Conservation (phyloP, 2,329 filamentous ascomycete genomes). For the Cercospora berteroae region DNA sequence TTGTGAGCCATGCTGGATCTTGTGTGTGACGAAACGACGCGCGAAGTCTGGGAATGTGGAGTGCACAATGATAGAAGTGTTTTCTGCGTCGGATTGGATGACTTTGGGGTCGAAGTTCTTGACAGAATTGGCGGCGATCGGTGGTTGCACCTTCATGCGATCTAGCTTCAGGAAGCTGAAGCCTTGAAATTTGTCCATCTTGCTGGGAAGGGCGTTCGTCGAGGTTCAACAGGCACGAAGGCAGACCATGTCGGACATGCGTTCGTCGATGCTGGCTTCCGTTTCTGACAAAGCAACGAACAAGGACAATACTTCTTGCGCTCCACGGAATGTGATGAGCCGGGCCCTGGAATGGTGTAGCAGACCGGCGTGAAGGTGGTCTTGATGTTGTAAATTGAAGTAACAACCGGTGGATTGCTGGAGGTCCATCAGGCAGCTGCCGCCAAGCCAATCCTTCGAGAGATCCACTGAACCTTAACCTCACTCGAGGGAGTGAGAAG, state of each 20-base stretch:
- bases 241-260: background rate
- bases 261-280: no score
- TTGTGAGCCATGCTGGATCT: conserved; percentile 29
- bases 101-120: conserved; percentile 24
- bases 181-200: background rate
- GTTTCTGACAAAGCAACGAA: background rate
- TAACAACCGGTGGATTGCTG: background rate
- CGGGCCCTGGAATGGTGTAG: background rate
- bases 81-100: conserved; percentile 27
- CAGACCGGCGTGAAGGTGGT: background rate
- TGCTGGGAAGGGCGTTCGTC: background rate
- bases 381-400: background rate
- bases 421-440: background rate
- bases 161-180: background rate
- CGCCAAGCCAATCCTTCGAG: conserved; percentile 2
- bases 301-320: background rate
- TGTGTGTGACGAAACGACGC: conserved; percentile 32
- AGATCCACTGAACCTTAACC: background rate
- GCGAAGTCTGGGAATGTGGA: conserved; percentile 30
- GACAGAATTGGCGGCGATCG: conserved; percentile 29
- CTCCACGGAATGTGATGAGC: background rate
- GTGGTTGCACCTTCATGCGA: conserved; percentile 21
- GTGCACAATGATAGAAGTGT: conserved; percentile 35
- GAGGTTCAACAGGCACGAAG: background rate
- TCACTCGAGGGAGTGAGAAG: background rate